phyloP scores from a whole-genome alignment of 164 flowering plant species.

The Aristolochia fimbriata region DNA sequence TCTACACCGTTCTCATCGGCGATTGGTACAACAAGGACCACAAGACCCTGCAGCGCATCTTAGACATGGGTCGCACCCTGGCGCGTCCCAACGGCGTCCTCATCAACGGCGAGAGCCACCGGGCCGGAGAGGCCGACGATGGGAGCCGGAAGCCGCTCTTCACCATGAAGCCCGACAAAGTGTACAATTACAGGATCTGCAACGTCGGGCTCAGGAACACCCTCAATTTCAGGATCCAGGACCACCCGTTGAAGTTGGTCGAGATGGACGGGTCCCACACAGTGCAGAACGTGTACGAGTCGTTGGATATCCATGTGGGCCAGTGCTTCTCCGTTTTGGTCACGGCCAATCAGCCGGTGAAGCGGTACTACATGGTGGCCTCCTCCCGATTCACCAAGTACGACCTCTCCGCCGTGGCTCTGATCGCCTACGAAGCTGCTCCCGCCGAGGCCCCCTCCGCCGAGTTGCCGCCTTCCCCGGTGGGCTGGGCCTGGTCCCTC shows the following conservation, averaged over 20 bases:
- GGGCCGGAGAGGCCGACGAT: background rate
- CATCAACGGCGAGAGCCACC: constrained; percentile 25
- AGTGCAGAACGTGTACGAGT: constrained; percentile 41
- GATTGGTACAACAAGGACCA: constrained; percentile 46
- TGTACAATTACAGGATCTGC: constrained; percentile 33
- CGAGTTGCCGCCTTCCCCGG: background rate
- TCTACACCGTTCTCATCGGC: constrained; percentile 34
- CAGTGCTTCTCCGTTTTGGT: constrained; percentile 60
- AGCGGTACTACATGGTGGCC: constrained; percentile 46
- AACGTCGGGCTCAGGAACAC: constrained; percentile 39
- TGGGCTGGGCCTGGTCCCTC: constrained; percentile 1
- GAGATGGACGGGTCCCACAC: constrained; percentile 64
- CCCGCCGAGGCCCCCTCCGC: constrained; percentile 38
- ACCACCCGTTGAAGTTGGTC: constrained; percentile 49
- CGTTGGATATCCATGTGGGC: constrained; percentile 60
- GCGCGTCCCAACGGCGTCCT: constrained; percentile 30
- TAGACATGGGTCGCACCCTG: constrained; percentile 23
- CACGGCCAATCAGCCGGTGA: constrained; percentile 46
- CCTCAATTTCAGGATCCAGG: constrained; percentile 54
- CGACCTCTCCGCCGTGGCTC: constrained; percentile 32
- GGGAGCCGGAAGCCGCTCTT: constrained; percentile 15
- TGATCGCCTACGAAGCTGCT: constrained; percentile 40
- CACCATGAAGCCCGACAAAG: constrained; percentile 29
- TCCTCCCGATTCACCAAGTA: constrained; percentile 46
- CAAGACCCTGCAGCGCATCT: constrained; percentile 8